These are phyloP conservation scores for Trichoderma sp. DNA, from an alignment of 2,329 filamentous ascomycete species.

Conservation along the genomic window DNA sequence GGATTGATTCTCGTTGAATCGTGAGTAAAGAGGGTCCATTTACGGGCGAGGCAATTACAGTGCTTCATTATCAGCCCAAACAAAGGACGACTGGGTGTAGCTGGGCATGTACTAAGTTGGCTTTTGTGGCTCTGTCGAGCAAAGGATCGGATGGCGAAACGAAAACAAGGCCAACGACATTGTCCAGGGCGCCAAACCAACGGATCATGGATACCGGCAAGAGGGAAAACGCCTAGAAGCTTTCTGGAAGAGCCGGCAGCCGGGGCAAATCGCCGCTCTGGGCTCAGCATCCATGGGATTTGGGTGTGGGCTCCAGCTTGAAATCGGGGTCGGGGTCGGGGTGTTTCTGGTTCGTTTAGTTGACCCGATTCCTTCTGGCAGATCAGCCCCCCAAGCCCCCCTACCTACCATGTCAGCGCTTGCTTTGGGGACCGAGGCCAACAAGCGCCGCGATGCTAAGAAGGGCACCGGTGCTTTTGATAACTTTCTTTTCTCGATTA, in stretches of 20 bases:
- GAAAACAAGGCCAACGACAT: background rate
- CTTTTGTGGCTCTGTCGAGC: conserved; percentile 3
- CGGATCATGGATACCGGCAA: background rate
- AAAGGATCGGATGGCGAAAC: conserved; percentile 1
- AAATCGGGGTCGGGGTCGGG: conserved; percentile 5
- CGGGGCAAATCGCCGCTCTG: conserved; percentile 23
- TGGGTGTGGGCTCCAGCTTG: too few relatives aligned
- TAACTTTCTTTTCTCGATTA: background rate
- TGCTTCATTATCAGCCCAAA: too few relatives aligned
- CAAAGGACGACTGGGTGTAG: too few relatives aligned
- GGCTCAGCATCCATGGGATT: background rate
- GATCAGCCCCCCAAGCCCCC: too few relatives aligned
- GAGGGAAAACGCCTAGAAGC: conserved; percentile 5
- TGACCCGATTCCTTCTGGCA: conserved; percentile 3
- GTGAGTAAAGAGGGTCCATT: background rate
- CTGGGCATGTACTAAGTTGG: background rate
- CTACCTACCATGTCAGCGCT: conserved; percentile 9
- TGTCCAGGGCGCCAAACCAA: background rate
- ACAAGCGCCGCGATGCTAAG: background rate
- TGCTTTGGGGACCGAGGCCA: background rate
- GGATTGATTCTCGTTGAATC: background rate
- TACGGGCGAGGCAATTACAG: background rate
- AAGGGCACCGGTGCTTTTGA: background rate
- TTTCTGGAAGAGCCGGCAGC: conserved; percentile 23
- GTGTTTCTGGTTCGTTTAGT: conserved; percentile 18